Percentiles rank a stretch among this genome's conserved stretches.
Evolutionary conservation across 345 rosid species (phyloP).

Genomic region (Populus davidiana): DNA sequence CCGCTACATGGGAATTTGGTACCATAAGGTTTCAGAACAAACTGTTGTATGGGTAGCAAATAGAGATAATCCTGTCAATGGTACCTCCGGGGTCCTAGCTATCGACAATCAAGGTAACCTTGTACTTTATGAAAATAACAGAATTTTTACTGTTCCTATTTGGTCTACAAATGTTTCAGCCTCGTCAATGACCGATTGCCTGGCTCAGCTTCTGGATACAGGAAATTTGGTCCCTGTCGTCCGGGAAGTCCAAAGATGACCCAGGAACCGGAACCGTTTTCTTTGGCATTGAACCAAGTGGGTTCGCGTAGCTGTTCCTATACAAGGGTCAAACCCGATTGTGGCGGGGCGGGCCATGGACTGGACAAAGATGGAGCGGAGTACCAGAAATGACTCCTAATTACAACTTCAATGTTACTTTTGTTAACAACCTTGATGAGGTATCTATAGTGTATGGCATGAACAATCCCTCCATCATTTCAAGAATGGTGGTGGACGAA

Average conservation of each 20-base stretch:
- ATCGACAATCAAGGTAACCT: conserved; percentile 6
- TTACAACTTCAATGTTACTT: conserved; percentile 32
- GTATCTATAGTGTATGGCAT: conserved; percentile 32
- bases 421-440: conserved; percentile 33
- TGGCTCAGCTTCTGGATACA: conserved; percentile 27
- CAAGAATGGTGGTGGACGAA: conserved; percentile 53
- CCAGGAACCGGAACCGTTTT: conserved; percentile 16
- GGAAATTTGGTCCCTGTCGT: conserved; percentile 31
- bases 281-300: conserved; percentile 24
- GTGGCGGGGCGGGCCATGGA: conserved; percentile 67
- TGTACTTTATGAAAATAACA: not conserved
- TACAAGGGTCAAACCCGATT: conserved; percentile 29
- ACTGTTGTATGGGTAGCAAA: conserved; percentile 15
- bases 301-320: conserved; percentile 47
- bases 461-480: conserved; percentile 25
- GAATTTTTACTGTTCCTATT: not conserved
- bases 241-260: conserved; percentile 32
- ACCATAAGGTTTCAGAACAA: not conserved
- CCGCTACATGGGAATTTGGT: conserved; percentile 22
- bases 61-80: conserved; percentile 8
- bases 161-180: conserved; percentile 7
- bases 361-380: conserved; percentile 62
- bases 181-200: not conserved
- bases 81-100: conserved; percentile 4
- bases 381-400: conserved; percentile 51